A percentile compares a stretch with the other conserved stretches of the same genome.
Conservation (phyloP, 2,329 filamentous ascomycete species). For the Gaeumannomyces tritici region DNA sequence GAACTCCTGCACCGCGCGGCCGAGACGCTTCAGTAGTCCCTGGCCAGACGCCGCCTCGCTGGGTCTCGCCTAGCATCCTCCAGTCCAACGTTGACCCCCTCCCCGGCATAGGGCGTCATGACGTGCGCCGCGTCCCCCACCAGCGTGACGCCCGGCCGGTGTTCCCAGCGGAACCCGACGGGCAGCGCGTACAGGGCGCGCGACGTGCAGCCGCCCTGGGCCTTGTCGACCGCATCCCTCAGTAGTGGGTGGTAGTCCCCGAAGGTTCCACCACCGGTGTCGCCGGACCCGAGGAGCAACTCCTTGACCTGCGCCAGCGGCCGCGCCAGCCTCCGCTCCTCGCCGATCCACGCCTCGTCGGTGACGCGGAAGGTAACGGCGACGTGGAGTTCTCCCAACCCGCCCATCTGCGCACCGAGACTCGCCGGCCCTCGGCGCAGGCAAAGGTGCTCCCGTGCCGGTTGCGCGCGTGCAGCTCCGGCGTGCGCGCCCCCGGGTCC, state of each 20-base stretch:
- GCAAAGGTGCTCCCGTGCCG: conserved; percentile 38
- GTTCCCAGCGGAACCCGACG: conserved; percentile 35
- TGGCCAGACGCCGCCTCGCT: background rate
- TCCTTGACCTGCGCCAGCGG: conserved; percentile 27
- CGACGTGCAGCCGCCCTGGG: conserved; percentile 26
- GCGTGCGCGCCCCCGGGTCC: conserved; percentile 28
- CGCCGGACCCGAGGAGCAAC: conserved; percentile 21
- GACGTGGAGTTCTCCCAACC: conserved; percentile 32
- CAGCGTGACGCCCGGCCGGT: conserved; percentile 37
- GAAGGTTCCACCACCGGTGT: conserved; percentile 15
- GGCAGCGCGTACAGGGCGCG: conserved; percentile 44
- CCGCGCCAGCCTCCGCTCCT: conserved; percentile 32
- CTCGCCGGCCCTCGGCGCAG: conserved; percentile 27
- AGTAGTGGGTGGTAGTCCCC: conserved; percentile 32
- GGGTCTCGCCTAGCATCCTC: conserved; percentile 35
- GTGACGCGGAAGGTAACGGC: conserved; percentile 25
- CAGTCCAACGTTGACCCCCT: conserved; percentile 49
- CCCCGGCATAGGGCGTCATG: conserved; percentile 48
- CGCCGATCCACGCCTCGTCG: conserved; percentile 26
- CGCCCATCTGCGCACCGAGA: conserved; percentile 34
- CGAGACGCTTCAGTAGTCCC: conserved; percentile 14
- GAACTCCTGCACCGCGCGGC: conserved; percentile 22
- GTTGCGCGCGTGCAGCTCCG: conserved; percentile 31
- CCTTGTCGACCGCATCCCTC: conserved; percentile 28
- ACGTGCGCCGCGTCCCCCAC: conserved; percentile 52